Conservation (phyloP, 2,329 filamentous ascomycete species). For the Exophiala xenobiotica region DNA sequence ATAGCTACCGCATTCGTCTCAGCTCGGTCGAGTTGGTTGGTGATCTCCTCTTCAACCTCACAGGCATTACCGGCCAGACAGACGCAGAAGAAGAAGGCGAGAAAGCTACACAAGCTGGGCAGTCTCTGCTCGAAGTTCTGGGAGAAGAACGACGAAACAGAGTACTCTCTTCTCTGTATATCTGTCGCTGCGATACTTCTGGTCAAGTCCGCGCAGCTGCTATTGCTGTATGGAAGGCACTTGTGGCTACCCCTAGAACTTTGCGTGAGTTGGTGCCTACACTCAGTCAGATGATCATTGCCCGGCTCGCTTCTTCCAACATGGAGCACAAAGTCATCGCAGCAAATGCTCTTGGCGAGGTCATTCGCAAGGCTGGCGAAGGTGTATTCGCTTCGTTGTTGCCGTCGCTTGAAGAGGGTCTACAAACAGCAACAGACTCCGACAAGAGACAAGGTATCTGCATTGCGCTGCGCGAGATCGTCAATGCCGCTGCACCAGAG, state of each 20-base stretch:
- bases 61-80: slow-evolving; percentile 78
- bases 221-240: slow-evolving; percentile 91
- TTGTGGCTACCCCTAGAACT: slow-evolving; percentile 86
- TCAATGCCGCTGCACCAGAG: slow-evolving; percentile 82
- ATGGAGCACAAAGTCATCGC: slow-evolving; percentile 99
- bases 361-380: slow-evolving; percentile 95
- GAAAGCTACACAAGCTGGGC: slow-evolving; percentile 77
- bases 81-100: slow-evolving; percentile 79
- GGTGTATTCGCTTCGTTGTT: slow-evolving; percentile 83
- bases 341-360: slow-evolving; percentile 90
- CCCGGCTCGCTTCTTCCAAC: slow-evolving; percentile 88
- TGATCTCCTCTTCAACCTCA: slow-evolving; percentile 95
- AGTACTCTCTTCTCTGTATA: slow-evolving; percentile 93
- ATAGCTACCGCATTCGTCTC: slow-evolving; percentile 95
- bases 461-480: slow-evolving; percentile 90
- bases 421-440: slow-evolving; percentile 82
- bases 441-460: slow-evolving; percentile 97
- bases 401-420: slow-evolving; percentile 86
- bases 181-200: slow-evolving; percentile 95
- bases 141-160: slow-evolving; percentile 97
- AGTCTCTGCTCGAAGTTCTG: slow-evolving; percentile 89
- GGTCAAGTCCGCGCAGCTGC: slow-evolving; percentile 86
- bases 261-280: slow-evolving; percentile 95
- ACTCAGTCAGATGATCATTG: slow-evolving; percentile 90
- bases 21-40: slow-evolving; percentile 97